Conservation (phyloP, 768 basidiomycete species). For the Tylopilus plumbeoviolaceoides region DNA sequence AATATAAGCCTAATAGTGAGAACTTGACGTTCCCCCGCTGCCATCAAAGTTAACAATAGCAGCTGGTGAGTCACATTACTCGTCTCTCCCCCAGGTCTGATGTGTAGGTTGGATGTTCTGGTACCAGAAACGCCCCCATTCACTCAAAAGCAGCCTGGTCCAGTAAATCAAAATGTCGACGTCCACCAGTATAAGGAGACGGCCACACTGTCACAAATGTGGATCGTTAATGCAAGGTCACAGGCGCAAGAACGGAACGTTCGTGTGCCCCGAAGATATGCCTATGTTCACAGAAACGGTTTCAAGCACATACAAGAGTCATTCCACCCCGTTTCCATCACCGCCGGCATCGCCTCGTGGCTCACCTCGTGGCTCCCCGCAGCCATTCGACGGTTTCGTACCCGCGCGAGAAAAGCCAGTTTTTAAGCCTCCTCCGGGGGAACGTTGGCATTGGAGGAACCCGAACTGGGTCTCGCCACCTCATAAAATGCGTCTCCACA, state of each 20-base stretch:
- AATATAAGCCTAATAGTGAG: constrained; percentile 23
- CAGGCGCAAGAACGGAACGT: constrained; percentile 28
- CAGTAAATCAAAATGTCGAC: constrained; percentile 21
- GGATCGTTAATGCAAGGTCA: constrained; percentile 32
- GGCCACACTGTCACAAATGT: constrained; percentile 34
- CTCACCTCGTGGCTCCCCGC: constrained; percentile 19
- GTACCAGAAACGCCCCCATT: not conserved
- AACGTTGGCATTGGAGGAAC: constrained; percentile 33
- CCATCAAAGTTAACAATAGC: constrained; percentile 22
- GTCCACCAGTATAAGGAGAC: constrained; percentile 28
- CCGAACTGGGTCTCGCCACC: constrained; percentile 34
- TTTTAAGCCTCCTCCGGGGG: constrained; percentile 28
- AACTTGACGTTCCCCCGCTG: constrained; percentile 15
- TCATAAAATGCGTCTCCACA: constrained; percentile 23
- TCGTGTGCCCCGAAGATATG: constrained; percentile 25
- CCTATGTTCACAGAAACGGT: constrained; percentile 14
- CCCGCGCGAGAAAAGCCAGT: constrained; percentile 15
- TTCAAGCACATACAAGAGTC: constrained; percentile 13
- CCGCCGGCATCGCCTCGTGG: constrained; percentile 26
- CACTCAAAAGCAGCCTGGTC: constrained; percentile 2
- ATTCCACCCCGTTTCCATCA: constrained; percentile 24
- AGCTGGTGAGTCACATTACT: constrained; percentile 21
- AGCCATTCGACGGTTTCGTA: constrained; percentile 11
- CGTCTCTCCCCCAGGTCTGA: constrained; percentile 2
- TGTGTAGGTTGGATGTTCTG: not conserved